These are phyloP conservation scores for Populus pruinosa DNA, from an alignment of 345 rosid genomes.

Conservation along the genomic window DNA sequence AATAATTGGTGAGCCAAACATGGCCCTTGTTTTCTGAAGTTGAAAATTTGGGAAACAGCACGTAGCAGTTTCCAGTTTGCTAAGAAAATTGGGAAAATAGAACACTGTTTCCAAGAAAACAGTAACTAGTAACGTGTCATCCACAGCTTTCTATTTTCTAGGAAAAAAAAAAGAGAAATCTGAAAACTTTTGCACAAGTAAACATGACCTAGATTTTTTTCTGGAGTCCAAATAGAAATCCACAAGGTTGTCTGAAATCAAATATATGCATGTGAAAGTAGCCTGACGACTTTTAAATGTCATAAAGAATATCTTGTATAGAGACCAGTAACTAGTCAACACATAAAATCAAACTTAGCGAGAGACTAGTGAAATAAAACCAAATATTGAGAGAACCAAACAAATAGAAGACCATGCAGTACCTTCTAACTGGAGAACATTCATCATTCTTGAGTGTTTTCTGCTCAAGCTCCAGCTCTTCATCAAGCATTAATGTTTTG, in stretches of 20 bases:
- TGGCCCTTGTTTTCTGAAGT: neutral
- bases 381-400: neutral
- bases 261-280: neutral
- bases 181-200: neutral
- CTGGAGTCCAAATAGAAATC: neutral
- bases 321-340: neutral
- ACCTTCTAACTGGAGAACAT: constrained; percentile 53
- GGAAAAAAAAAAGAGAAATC: neutral
- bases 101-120: neutral
- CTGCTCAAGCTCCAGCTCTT: constrained; percentile 88
- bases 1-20: neutral
- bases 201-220: neutral
- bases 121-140: neutral
- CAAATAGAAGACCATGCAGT: constrained; percentile 12
- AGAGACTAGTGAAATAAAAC: neutral
- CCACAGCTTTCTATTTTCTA: neutral
- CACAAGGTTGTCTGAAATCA: neutral
- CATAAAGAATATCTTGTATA: neutral
- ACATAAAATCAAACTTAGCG: neutral
- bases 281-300: neutral
- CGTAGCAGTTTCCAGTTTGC: neutral
- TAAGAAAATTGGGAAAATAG: neutral
- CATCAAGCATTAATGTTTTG: constrained; percentile 84
- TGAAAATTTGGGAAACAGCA: neutral
- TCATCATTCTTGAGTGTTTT: constrained; percentile 46